phyloP scores from a whole-genome alignment of 2,329 filamentous ascomycete species.

The Cladorrhinum sp. region DNA sequence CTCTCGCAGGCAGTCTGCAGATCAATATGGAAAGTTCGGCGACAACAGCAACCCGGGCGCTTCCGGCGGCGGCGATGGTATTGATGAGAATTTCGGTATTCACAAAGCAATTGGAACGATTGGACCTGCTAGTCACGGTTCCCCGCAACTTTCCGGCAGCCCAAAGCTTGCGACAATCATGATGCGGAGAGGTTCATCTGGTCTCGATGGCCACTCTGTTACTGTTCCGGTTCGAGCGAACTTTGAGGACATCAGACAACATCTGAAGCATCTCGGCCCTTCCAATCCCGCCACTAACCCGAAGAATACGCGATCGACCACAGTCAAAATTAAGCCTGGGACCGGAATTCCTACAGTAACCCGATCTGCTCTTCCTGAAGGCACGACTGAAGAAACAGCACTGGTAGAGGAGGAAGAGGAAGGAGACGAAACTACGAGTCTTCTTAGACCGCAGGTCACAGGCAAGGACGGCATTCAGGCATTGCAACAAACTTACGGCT shows the following conservation, averaged over 20 bases:
- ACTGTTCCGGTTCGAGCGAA: slow-evolving; percentile 58
- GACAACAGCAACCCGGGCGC: slow-evolving; percentile 24
- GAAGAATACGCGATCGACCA: slow-evolving; percentile 57
- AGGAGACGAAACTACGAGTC: slow-evolving; percentile 41
- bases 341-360: slow-evolving; percentile 18
- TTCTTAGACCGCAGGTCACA: slow-evolving; percentile 49
- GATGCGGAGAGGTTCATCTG: slow-evolving; percentile 55
- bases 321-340: slow-evolving; percentile 64
- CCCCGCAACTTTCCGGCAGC: slow-evolving; percentile 40
- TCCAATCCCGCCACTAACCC: slow-evolving; percentile 65
- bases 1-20: slow-evolving; percentile 38
- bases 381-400: slow-evolving; percentile 1
- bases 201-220: slow-evolving; percentile 50
- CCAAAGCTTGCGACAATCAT: slow-evolving; percentile 57
- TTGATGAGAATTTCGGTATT: slow-evolving; percentile 30
- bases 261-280: slow-evolving; percentile 63
- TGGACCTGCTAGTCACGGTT: slow-evolving; percentile 39
- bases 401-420: slow-evolving; percentile 24
- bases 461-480: slow-evolving; percentile 66
- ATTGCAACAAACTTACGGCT: slow-evolving; percentile 54
- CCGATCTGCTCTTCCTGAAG: slow-evolving; percentile 26
- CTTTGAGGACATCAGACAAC: slow-evolving; percentile 59
- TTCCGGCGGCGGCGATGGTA: slow-evolving; percentile 28
- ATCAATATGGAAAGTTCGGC: slow-evolving; percentile 22
- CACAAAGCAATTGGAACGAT: slow-evolving; percentile 31